Evolutionary conservation across 805 yeast genomes (phyloP).

Genomic region (Yamadazyma philogaea): DNA sequence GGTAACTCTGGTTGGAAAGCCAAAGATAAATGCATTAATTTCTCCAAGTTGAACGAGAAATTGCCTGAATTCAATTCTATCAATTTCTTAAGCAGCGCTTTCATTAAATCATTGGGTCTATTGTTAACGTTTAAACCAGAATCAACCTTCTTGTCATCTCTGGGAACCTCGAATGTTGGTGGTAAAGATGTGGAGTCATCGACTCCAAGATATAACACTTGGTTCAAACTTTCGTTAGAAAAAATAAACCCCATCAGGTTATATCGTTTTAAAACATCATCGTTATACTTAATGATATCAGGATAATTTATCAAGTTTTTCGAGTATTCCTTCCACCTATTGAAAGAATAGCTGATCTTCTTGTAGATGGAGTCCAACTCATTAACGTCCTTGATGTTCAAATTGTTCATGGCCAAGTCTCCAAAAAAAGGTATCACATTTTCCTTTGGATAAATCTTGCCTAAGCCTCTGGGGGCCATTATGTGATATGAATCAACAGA

Average conservation of each 20-base stretch:
- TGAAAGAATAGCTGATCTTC: slow-evolving; percentile 67
- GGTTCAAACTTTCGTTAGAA: slow-evolving; percentile 42
- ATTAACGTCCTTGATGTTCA: slow-evolving; percentile 32
- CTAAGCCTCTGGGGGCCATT: slow-evolving; percentile 85
- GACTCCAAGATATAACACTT: slow-evolving; percentile 40
- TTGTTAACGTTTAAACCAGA: slow-evolving; percentile 4
- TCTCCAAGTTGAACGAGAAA: slow-evolving; percentile 47
- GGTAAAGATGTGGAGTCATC: slow-evolving; percentile 24
- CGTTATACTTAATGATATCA: slow-evolving; percentile 37
- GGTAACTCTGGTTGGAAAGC: slow-evolving; percentile 58
- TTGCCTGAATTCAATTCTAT: slow-evolving; percentile 35
- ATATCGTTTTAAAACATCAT: slow-evolving; percentile 37
- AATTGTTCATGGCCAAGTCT: slow-evolving; percentile 60
- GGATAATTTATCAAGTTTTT: slow-evolving; percentile 44
- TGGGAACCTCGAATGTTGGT: slow-evolving; percentile 9
- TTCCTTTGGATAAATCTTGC: slow-evolving; percentile 68
- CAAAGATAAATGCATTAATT: slow-evolving; percentile 63
- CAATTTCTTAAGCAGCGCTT: slow-evolving; percentile 41
- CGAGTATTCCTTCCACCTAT: slow-evolving; percentile 78
- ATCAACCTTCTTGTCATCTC: slow-evolving; percentile 1
- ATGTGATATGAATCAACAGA: slow-evolving; percentile 57
- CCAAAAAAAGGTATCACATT: slow-evolving; percentile 89
- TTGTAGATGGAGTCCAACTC: slow-evolving; percentile 65
- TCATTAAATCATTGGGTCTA: slow-evolving; percentile 19
- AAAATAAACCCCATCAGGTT: slow-evolving; percentile 42